Evolutionary conservation across 179 eudicot genomes (phyloP), one percentile per base, ranked within the genome.

Genomic region (Sideroxylon spinosum): DNA sequence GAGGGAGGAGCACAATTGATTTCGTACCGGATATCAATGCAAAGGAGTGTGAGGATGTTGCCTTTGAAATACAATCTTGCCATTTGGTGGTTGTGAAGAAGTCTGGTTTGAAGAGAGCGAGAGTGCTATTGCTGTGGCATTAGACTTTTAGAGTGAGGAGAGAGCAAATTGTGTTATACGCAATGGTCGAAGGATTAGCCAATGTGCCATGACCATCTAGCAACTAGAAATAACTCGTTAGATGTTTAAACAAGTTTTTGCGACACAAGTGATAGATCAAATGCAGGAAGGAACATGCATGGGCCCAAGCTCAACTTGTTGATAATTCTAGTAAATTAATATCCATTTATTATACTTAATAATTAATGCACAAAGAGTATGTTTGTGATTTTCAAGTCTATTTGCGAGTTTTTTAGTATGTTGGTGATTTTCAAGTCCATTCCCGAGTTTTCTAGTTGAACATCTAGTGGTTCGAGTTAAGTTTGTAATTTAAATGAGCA

Each of bases 1-100:
- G 69, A 44, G 6, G 86, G 86, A 65, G 86, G 89, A 9, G 88
- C 86, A 55, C 71, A 68, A 9, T 92, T 91, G 78, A 86, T 82
- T 66, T 94, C 97, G 80, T 84, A 91, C 75, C 84, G 88, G 78
- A 94, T 86, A 76, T 94, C 98, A 63, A 86, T 85, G 44, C 94
- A 89, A 23, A 94, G 87, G 71, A 87, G 90, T 12, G 94, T 87
- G 66, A 89, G 86, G 48, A 91, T 77, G 37, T 85, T 87, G 2
- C 73, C 90, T 29, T 93, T 88, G 72, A 88, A 85, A 7, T 89
- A 88, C 20, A 89, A 88, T 50, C 84, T 88, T 55, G 92, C 84
- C 91, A 89, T 86, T 19, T 88, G 86, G 14, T 82, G 69, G 3
- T 82, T 77, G 73, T 80, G 86, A 75, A 69, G 83, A 37, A 37